These are phyloP conservation scores for Rhizopogon vesiculosus DNA, from an alignment of 768 basidiomycete species.

Conservation along the genomic window DNA sequence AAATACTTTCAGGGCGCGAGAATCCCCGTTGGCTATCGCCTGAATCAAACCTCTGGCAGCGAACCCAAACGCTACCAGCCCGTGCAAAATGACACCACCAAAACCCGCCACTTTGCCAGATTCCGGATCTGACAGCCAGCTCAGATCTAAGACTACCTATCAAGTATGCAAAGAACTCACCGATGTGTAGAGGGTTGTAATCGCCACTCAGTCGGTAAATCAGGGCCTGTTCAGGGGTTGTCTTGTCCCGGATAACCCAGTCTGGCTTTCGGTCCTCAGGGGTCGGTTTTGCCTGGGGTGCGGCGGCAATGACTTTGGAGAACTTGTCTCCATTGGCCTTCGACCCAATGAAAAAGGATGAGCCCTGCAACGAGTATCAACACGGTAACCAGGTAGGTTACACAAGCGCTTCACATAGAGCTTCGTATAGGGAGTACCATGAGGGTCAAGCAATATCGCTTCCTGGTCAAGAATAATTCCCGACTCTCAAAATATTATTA, in stretches of 20 bases:
- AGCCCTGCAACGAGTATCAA: constrained; percentile 34
- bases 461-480: constrained; percentile 72
- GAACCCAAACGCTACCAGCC: constrained; percentile 78
- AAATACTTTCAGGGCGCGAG: constrained; percentile 59
- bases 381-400: background rate
- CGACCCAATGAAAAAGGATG: constrained; percentile 67
- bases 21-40: constrained; percentile 55
- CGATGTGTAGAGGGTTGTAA: constrained; percentile 77
- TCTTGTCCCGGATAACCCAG: constrained; percentile 57
- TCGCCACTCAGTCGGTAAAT: constrained; percentile 76
- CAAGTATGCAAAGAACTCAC: constrained; percentile 26
- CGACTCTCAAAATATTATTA: constrained; percentile 42
- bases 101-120: constrained; percentile 75
- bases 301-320: constrained; percentile 54
- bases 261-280: constrained; percentile 60
- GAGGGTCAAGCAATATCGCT: constrained; percentile 55
- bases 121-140: constrained; percentile 49
- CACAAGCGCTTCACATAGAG: constrained; percentile 44
- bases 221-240: constrained; percentile 61
- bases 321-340: constrained; percentile 60
- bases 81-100: constrained; percentile 83
- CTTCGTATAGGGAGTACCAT: constrained; percentile 54
- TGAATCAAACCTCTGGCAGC: constrained; percentile 72
- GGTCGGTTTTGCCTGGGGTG: constrained; percentile 57
- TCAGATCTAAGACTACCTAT: background rate